These are phyloP conservation scores for Backusella luteola DNA, from an alignment of 192 early-diverging fungal genomes.

Conservation along the genomic window DNA sequence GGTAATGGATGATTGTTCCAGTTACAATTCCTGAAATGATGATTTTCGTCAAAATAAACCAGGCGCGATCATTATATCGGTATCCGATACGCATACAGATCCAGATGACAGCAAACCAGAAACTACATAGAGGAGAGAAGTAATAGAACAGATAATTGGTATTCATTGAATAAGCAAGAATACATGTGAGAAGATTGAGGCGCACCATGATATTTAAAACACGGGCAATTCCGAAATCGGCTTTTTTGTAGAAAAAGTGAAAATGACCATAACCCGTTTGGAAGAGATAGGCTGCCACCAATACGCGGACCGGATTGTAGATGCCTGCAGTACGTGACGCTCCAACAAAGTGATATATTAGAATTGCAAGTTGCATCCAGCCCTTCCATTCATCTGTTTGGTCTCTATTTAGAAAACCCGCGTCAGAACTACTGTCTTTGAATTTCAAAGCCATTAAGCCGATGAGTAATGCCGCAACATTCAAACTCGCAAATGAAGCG, in stretches of 20 bases:
- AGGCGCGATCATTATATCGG: conserved; percentile 45
- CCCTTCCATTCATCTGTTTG: conserved; percentile 89
- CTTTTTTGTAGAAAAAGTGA: conserved; percentile 68
- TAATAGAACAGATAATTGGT: conserved; percentile 76
- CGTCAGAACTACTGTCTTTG: conserved; percentile 37
- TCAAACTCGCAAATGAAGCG: conserved; percentile 47
- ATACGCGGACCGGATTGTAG: conserved; percentile 70
- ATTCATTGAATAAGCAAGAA: conserved; percentile 65
- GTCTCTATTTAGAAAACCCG: conserved; percentile 67
- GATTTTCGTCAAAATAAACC: conserved; percentile 55
- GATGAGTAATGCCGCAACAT: conserved; percentile 35
- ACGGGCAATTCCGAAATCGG: conserved; percentile 63
- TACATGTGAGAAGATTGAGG: conserved; percentile 65
- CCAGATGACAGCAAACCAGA: conserved; percentile 70
- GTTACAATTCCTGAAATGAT: conserved; percentile 37
- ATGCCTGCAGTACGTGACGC: conserved; percentile 61
- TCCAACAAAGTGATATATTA: conserved; percentile 71
- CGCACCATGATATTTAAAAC: conserved; percentile 62
- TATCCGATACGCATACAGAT: conserved; percentile 59
- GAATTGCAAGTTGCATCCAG: conserved; percentile 78
- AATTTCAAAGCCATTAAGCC: conserved; percentile 46
- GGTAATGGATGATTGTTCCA: conserved; percentile 36
- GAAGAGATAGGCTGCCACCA: conserved; percentile 79
- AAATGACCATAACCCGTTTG: conserved; percentile 85
- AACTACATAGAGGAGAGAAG: conserved; percentile 72